Base-by-base conservation (phyloP, 768 basidiomycete species). In the Pleurotus sapidus region DNA sequence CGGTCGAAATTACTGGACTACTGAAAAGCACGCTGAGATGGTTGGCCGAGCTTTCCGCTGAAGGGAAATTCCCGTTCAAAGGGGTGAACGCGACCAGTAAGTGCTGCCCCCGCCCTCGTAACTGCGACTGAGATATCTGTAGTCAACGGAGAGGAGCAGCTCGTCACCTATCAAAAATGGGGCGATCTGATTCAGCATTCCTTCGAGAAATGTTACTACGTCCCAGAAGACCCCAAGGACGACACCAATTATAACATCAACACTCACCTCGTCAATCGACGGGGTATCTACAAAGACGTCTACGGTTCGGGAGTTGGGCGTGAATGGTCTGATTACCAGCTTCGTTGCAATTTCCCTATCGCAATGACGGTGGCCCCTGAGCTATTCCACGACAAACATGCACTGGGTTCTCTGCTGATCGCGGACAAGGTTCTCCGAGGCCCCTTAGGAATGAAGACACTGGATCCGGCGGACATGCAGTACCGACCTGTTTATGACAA, bases 241-340 rank as follows among this genome's bases (percentile, higher is more conserved):
- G 96, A 99, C 66, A 60, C 64, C 3, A 74, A 84, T 14, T 93
- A 93, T 74, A 78, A 79, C 55, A 70, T 97, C 63, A 77, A 92
- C 65, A 63, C 90, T 3, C 78, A 63, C 20, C 71, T 98, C 37
- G 78, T 97, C 59, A 90, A 93, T 68, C 87, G 93, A 12, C 82
- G 97, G 57, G 97, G 96, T 4, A 96, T 98, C 67, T 99, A 98
- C 80, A 99, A 99, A 78, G 97, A 99, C 68, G 93, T 98, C 5
- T 89, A 89, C 63, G 93, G 95, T 40, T 95, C 97, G 9, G 92
- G 92, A 0, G 67, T 78, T 48, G 90, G 87, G 8, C 83, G 93
- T 56, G 92, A 96, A 71, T 98, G 94, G 94, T 92, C 94, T 4
- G 95, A 99, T 72, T 99, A 98, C 70, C 97, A 98, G 71, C 82